A percentile compares a stretch with the other conserved stretches of the same genome.
Evolutionary conservation across 2,329 filamentous ascomycete species (phyloP).

Genomic region (Dichotomopilus funicola): DNA sequence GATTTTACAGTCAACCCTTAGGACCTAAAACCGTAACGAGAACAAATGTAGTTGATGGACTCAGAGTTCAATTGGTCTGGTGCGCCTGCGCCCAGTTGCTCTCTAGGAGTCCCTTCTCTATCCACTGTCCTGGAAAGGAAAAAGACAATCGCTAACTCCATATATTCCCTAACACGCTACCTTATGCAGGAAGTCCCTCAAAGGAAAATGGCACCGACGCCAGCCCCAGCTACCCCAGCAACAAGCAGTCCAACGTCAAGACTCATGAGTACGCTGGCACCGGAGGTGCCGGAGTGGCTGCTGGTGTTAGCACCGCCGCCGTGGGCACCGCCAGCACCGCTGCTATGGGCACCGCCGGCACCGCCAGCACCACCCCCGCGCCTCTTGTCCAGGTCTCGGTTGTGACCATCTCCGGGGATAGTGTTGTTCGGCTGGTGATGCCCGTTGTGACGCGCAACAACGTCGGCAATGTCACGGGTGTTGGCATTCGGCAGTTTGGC

Average conservation of each 20-base stretch:
- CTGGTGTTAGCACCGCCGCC: neutral
- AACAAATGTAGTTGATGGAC: neutral
- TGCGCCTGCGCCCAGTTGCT: neutral
- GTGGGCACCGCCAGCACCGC: neutral
- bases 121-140: neutral
- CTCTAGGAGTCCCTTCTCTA: neutral
- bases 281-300: neutral
- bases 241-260: neutral
- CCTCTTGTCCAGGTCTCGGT: neutral
- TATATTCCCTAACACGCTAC: neutral
- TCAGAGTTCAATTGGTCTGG: neutral
- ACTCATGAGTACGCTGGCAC: neutral
- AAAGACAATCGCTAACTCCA: neutral
- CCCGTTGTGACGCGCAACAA: neutral
- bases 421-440: neutral
- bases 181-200: neutral
- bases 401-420: neutral
- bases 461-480: neutral
- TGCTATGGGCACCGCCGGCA: neutral
- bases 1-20: neutral
- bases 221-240: neutral
- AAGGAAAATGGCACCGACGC: neutral
- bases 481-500: neutral
- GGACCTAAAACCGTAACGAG: neutral
- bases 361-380: neutral